phyloP scores from a whole-genome alignment of 176 grass and related monocot species.

The Areca catechu region DNA sequence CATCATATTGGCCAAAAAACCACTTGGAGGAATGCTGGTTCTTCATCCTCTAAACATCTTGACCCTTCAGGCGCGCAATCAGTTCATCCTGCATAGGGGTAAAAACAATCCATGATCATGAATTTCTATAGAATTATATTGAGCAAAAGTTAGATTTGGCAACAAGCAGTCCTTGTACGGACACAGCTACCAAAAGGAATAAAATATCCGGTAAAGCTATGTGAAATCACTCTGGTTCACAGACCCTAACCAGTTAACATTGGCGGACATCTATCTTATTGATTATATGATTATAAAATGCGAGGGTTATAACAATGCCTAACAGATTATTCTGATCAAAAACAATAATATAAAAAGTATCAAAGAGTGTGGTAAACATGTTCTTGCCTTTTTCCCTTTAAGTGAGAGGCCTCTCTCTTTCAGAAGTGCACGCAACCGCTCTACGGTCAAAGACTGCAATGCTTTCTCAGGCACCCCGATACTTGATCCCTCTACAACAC shows the following conservation, averaged over 20 bases:
- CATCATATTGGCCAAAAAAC: too few relatives aligned
- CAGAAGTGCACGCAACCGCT: slow-evolving; percentile 63
- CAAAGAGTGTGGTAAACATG: not conserved
- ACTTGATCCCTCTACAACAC: slow-evolving; percentile 25
- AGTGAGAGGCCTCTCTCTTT: slow-evolving; percentile 61
- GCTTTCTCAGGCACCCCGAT: slow-evolving; percentile 51
- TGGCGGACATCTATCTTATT: too few relatives aligned
- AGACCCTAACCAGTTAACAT: too few relatives aligned
- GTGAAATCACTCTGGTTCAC: too few relatives aligned
- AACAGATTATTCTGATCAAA: not conserved
- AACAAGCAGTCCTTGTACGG: not conserved
- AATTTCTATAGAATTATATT: not conserved
- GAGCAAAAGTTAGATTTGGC: not conserved
- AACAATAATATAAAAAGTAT: not conserved
- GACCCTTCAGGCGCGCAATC: slow-evolving; percentile 33
- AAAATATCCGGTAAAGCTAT: too few relatives aligned
- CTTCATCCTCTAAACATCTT: too few relatives aligned
- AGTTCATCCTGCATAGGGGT: slow-evolving; percentile 37
- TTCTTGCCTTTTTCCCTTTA: slow-evolving; percentile 79
- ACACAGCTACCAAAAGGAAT: too few relatives aligned
- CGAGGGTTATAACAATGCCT: not conserved
- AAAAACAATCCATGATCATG: not conserved
- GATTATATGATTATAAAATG: not conserved
- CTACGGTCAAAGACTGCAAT: slow-evolving; percentile 73
- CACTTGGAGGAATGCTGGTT: too few relatives aligned